Evolutionary conservation across 371 early-diverging fungal species (phyloP).

Genomic region (Rhizomucor miehei): DNA sequence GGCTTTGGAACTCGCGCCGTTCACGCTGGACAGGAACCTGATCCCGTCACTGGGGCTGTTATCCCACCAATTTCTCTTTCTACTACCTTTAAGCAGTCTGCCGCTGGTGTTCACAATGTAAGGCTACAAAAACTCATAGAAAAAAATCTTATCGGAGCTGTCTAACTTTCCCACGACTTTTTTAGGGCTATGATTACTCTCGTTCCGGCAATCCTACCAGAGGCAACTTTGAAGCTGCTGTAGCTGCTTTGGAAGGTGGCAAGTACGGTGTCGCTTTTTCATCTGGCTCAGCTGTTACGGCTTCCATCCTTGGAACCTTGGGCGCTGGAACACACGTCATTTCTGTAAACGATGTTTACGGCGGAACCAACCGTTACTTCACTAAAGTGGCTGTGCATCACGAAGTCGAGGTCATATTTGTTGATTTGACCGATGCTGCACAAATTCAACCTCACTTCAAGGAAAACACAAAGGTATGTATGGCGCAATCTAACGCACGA

Average conservation of each 20-base stretch:
- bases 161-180: slow-evolving; percentile 8
- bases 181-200: slow-evolving; percentile 92
- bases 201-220: slow-evolving; percentile 96
- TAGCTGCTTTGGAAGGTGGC: slow-evolving; percentile 90
- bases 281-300: slow-evolving; percentile 92
- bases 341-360: slow-evolving; percentile 95
- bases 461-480: slow-evolving; percentile 65
- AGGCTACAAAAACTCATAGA: slow-evolving; percentile 4
- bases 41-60: slow-evolving; percentile 86
- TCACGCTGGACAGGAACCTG: slow-evolving; percentile 89
- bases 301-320: slow-evolving; percentile 79
- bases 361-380: slow-evolving; percentile 96
- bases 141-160: slow-evolving; percentile 5
- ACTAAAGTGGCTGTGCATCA: slow-evolving; percentile 84
- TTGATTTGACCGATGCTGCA: slow-evolving; percentile 79
- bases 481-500: too few relatives aligned
- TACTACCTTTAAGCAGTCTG: slow-evolving; percentile 92
- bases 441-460: slow-evolving; percentile 65
- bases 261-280: slow-evolving; percentile 93
- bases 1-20: slow-evolving; percentile 90
- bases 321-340: slow-evolving; percentile 82
- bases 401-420: slow-evolving; percentile 81
- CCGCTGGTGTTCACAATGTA: slow-evolving; percentile 88
- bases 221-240: slow-evolving; percentile 82
- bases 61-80: slow-evolving; percentile 94